Conservation (phyloP, 495 filamentous ascomycete genomes). For the Venustampulla echinocandica region DNA sequence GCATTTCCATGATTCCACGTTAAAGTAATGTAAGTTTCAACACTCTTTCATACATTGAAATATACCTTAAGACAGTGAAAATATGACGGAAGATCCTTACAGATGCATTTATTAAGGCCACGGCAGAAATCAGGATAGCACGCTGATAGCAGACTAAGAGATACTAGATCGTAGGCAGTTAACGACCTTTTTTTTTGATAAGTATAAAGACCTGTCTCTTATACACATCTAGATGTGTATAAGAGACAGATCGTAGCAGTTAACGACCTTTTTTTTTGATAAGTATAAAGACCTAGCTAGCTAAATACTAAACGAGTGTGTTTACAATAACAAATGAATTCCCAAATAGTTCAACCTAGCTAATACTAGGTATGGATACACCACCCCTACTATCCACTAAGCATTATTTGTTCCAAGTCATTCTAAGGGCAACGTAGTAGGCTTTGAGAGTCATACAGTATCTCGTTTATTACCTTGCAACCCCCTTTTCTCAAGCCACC, state of each 20-base stretch:
- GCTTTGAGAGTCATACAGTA: not conserved
- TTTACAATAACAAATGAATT: not conserved
- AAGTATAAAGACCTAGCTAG: not conserved
- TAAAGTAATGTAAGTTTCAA: not conserved
- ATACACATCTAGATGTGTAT: too few species aligned
- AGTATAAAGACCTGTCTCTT: too few species aligned
- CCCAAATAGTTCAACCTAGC: not conserved
- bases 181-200: too few species aligned
- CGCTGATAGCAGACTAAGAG: not conserved
- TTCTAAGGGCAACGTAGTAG: not conserved
- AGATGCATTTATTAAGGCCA: not conserved
- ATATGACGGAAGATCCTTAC: not conserved
- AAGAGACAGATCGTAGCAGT: too few species aligned
- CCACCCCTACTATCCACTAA: not conserved
- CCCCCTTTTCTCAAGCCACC: too few species aligned
- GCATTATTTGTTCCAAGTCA: not conserved
- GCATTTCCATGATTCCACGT: not conserved
- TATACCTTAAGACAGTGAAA: not conserved
- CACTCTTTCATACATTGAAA: not conserved
- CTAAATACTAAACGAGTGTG: not conserved
- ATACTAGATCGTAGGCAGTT: not conserved
- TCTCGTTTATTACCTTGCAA: not conserved
- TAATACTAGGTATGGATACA: not conserved
- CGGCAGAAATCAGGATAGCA: not conserved
- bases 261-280: not conserved